Conservation (phyloP, 176 grass and related monocot genomes). For the Ananas comosus region DNA sequence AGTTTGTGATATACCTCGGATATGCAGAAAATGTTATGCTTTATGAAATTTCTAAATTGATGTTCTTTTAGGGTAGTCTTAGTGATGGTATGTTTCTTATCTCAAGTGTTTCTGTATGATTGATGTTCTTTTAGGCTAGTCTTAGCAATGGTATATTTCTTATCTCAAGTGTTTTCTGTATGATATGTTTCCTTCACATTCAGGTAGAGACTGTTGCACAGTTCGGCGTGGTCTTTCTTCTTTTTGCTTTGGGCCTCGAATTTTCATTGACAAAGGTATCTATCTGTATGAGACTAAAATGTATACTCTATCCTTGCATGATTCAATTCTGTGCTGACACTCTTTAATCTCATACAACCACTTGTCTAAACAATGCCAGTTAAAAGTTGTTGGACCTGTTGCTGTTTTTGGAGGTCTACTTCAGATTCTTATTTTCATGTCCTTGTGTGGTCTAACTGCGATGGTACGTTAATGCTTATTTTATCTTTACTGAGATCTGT, state of each 20-base stretch:
- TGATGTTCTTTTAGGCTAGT: conserved; percentile 6
- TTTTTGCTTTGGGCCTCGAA: conserved; percentile 94
- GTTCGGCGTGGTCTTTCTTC: conserved; percentile 99
- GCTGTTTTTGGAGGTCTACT: conserved; percentile 93
- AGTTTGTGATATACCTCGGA: background rate
- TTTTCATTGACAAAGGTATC: conserved; percentile 92
- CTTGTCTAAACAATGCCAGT: conserved; percentile 39
- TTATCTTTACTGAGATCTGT: background rate
- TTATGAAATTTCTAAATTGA: background rate
- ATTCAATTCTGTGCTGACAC: conserved; percentile 2
- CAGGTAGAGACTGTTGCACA: conserved; percentile 99
- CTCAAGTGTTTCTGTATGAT: conserved; percentile 1
- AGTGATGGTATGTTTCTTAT: background rate
- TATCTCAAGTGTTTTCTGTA: background rate
- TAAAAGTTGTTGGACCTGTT: conserved; percentile 80
- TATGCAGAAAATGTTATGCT: background rate
- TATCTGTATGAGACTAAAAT: background rate
- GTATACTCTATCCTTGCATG: conserved; percentile 7
- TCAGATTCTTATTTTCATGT: conserved; percentile 96
- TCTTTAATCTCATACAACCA: conserved; percentile 7
- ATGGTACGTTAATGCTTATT: conserved; percentile 36
- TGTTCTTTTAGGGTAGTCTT: conserved; percentile 6
- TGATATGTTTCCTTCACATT: conserved; percentile 24
- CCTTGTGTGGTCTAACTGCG: conserved; percentile 92
- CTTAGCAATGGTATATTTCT: background rate